Evolutionary conservation across 116 monocot genomes (phyloP), one percentile per base, ranked within the genome.

Genomic region (Iris pallida): DNA sequence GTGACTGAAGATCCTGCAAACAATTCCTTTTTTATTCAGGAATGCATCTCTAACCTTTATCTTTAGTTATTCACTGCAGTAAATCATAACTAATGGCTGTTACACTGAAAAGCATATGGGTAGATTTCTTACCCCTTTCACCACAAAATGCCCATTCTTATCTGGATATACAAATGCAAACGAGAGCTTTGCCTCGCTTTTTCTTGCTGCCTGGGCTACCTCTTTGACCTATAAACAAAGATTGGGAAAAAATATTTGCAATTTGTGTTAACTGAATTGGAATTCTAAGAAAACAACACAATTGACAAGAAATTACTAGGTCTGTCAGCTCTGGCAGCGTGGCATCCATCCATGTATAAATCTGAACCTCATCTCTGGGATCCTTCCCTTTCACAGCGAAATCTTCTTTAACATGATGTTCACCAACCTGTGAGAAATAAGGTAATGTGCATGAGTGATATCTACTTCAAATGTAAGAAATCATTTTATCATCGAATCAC

Each of bases 291-390:
- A 42, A 49, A 42, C 47, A 58, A 45, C 8, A 63, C 17, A 65
- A 16, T 12, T 9, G 18, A 4, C 7, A 17, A 65, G 6, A 5
- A 51, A 68, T 68, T 90, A 97, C 97, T 68, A 97, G 83, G 72
- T 90, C 97, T 59, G 97, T 92, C 9, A 97, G 84, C 69, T 97
- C 93, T 12, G 90, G 82, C 18, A 97, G 87, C 8, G 97, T 92
- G 13, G 97, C 97, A 83, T 97, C 97, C 76, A 83, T 97, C 97
- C 97, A 92, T 64, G 97, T 92, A 76, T 97, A 97, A 55, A 97
- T 97, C 68, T 97, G 97, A 17, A 97, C 92, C 69, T 97, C 97
- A 68, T 97, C 97, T 75, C 90, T 97, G 12, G 97, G 97, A 73
- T 97, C 97, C 82, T 97, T 90, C 20, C 93, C 97, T 71, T 92